Evolutionary conservation across 2,329 filamentous ascomycete genomes (phyloP).

Genomic region (Botrytis cinerea): DNA sequence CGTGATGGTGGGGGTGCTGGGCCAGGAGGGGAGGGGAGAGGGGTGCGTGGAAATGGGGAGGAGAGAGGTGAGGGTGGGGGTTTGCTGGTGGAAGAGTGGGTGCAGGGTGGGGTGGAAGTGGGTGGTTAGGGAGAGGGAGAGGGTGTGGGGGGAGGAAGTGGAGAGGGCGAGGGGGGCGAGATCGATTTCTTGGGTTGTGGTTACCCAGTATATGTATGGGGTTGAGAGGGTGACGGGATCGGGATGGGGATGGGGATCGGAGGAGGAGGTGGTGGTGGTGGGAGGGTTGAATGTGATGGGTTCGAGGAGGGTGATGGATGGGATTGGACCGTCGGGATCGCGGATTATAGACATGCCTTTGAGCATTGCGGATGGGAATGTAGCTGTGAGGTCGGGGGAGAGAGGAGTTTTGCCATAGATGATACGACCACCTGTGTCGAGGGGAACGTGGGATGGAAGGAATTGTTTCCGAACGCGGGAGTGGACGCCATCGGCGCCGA

Average conservation of each 20-base stretch:
- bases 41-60: neutral
- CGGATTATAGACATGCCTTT: neutral
- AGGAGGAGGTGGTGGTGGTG: rapidly evolving
- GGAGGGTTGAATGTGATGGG: neutral
- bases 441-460: slow-evolving; percentile 40
- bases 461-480: slow-evolving; percentile 15
- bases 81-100: neutral
- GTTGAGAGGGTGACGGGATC: too few relatives aligned
- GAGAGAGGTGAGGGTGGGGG: neutral
- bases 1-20: neutral
- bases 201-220: neutral
- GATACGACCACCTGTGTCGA: slow-evolving; percentile 45
- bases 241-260: neutral
- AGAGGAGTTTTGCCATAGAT: slow-evolving; percentile 46
- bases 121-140: neutral
- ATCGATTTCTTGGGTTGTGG: neutral
- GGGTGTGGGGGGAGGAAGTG: too few relatives aligned
- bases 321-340: neutral
- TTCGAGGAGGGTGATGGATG: neutral
- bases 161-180: neutral
- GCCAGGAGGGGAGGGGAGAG: neutral
- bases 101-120: neutral
- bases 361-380: slow-evolving; percentile 23
- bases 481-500: neutral
- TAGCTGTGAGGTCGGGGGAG: slow-evolving; percentile 33